Conservation (phyloP, 208 protist genomes). For the Blechomonas ayalai region DNA sequence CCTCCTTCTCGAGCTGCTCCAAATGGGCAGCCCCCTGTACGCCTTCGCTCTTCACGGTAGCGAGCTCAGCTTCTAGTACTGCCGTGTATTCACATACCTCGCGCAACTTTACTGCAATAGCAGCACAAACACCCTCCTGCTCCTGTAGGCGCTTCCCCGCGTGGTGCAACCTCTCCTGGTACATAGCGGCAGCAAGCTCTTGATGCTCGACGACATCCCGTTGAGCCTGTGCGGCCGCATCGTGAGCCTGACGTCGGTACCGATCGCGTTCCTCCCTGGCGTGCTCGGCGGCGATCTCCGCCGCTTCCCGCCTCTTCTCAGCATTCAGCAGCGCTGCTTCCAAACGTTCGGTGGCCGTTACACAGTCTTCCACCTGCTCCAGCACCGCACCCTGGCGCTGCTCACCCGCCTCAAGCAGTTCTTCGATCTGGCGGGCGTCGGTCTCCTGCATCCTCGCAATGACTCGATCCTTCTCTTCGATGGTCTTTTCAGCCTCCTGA, state of each 20-base stretch:
- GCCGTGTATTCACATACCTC: slow-evolving; percentile 3
- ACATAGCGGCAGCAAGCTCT: slow-evolving; percentile 25
- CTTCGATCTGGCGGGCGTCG: slow-evolving; percentile 3
- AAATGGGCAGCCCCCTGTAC: too few species aligned
- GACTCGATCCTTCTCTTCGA: slow-evolving; percentile 5
- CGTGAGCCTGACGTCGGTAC: slow-evolving; percentile 12
- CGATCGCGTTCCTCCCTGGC: slow-evolving; percentile 14
- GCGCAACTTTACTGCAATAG: background rate
- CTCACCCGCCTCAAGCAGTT: slow-evolving; percentile 9
- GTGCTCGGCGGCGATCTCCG: slow-evolving; percentile 9
- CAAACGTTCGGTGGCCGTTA: slow-evolving; percentile 27
- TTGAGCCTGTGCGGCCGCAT: slow-evolving; percentile 11
- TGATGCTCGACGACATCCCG: slow-evolving; percentile 60
- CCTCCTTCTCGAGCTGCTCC: slow-evolving; percentile 5
- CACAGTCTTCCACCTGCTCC: slow-evolving; percentile 30
- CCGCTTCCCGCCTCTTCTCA: slow-evolving; percentile 14
- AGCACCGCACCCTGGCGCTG: slow-evolving; percentile 9
- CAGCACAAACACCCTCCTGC: background rate
- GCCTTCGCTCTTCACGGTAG: too few species aligned
- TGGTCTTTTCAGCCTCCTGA: slow-evolving; percentile 3
- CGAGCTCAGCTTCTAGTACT: too few species aligned
- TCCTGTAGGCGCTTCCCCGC: slow-evolving; percentile 1
- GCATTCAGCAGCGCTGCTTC: slow-evolving; percentile 22
- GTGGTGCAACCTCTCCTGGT: slow-evolving; percentile 16
- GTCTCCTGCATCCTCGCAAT: slow-evolving; percentile 6